Conservation (phyloP, 371 early-diverging fungal genomes). For the Mucor irregularis region DNA sequence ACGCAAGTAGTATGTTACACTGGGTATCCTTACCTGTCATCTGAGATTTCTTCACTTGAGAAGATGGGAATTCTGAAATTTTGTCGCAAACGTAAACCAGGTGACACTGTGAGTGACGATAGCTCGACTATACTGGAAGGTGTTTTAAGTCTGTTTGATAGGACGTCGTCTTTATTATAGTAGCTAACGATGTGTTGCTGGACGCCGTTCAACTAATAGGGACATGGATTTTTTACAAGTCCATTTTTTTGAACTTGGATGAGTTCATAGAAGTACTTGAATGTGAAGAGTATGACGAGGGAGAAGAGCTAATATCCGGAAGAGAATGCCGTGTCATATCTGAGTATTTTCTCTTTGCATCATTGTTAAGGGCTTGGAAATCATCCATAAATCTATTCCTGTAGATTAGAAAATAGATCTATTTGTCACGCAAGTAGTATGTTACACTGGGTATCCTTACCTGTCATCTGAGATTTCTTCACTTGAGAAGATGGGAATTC, state of each 20-base stretch:
- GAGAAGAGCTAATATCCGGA: no score
- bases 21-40: slow-evolving; percentile 1
- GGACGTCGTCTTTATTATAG: slow-evolving; percentile 72
- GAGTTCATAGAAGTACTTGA: no score
- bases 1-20: no score
- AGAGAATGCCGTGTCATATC: no score
- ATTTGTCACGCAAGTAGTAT: no score
- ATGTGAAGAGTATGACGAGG: no score
- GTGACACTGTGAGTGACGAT: slow-evolving; percentile 42
- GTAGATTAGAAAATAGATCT: no score
- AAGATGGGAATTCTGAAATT: slow-evolving; percentile 43
- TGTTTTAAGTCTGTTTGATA: slow-evolving; percentile 43
- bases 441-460: no score
- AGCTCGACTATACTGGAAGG: slow-evolving; percentile 46
- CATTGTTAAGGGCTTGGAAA: no score
- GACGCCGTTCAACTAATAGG: slow-evolving; percentile 65
- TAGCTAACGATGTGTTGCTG: slow-evolving; percentile 81
- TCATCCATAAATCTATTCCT: no score
- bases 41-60: not conserved
- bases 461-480: not conserved
- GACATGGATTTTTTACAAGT: slow-evolving; percentile 83
- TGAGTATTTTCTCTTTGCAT: no score
- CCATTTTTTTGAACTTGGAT: slow-evolving; percentile 70
- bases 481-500: slow-evolving; percentile 25
- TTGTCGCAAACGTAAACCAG: slow-evolving; percentile 44